Percentiles rank a stretch among this genome's conserved stretches.
Conservation (phyloP, 2,329 filamentous ascomycete genomes). For the Emmonsiellopsis sp. region DNA sequence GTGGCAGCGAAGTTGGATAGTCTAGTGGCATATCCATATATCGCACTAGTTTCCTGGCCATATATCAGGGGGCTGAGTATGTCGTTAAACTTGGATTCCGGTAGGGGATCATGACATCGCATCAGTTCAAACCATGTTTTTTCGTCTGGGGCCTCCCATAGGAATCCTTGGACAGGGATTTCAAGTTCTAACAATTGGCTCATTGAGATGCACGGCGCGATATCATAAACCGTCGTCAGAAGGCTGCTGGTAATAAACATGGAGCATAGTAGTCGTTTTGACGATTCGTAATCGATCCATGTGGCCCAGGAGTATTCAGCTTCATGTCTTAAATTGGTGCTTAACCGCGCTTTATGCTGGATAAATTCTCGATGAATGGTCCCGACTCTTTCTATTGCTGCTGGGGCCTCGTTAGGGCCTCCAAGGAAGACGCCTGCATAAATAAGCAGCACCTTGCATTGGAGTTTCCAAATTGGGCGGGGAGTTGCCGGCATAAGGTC, state of each 20-base stretch:
- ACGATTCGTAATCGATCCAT: background rate
- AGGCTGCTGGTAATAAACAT: background rate
- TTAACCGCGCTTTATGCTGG: background rate
- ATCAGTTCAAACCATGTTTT: background rate
- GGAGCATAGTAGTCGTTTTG: constrained; percentile 14
- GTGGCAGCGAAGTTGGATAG: background rate
- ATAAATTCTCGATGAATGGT: background rate
- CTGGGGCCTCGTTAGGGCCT: background rate
- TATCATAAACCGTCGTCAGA: background rate
- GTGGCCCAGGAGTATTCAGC: background rate
- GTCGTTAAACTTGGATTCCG: background rate
- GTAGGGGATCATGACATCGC: background rate
- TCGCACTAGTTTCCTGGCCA: background rate
- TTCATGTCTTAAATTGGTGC: background rate
- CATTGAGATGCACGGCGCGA: background rate
- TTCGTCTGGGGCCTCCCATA: background rate
- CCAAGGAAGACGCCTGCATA: background rate
- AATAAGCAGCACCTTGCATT: background rate
- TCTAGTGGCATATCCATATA: too few relatives aligned
- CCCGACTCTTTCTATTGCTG: background rate
- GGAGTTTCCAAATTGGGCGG: background rate
- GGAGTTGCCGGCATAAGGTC: too few relatives aligned
- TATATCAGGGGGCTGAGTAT: background rate
- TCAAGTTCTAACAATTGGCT: background rate
- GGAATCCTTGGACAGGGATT: background rate